Evolutionary conservation across 805 yeast genomes (phyloP), one percentile per base, ranked within the genome.

Genomic region (Candida succiphila): DNA sequence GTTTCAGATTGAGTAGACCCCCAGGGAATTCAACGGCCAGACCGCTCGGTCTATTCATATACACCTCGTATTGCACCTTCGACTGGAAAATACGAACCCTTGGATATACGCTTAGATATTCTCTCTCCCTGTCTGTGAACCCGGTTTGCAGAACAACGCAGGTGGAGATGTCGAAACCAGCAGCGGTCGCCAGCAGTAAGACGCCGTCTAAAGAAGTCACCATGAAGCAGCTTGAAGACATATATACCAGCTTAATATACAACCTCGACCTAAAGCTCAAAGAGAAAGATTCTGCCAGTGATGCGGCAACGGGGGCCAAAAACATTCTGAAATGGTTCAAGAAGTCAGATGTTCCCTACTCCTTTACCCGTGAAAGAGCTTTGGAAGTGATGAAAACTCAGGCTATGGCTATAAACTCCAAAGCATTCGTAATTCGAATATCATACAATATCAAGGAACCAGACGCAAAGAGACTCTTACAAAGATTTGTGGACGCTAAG

Each of bases 181-280:
- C n/a, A 6, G 26, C 7, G 3, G 10, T 30, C 35, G 36, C 42
- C 24, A 39, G 45, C 25, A 35, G 44, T 3, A 61, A 69, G 38
- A 68, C 80, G 1, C 70, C 78, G 0, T 56, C 53, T 19, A 83
- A 81, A 0, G 56, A 63, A 17, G 61, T 78, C 19, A 69, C 63
- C 44, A 58, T 70, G 4, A 65, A 67, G 29, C 87, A 82, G 44
- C 43, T 82, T 29, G 72, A 72, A 40, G 72, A 72, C 23, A 68
- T 82, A 1, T 85, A 57, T 48, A 65, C 84, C 1, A 55, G 75
- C 21, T 40, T 70, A 42, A 32, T 72, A 0, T 56, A 58, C 27
- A 52, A 60, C 23, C 56, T 80, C 21, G 48, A 65, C 7, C 46
- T 72, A 23, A 54, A 10, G 37, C 32, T 24, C 34, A 36, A 24